phyloP scores from a whole-genome alignment of 192 early-diverging fungal species.

The Podila horticola region DNA sequence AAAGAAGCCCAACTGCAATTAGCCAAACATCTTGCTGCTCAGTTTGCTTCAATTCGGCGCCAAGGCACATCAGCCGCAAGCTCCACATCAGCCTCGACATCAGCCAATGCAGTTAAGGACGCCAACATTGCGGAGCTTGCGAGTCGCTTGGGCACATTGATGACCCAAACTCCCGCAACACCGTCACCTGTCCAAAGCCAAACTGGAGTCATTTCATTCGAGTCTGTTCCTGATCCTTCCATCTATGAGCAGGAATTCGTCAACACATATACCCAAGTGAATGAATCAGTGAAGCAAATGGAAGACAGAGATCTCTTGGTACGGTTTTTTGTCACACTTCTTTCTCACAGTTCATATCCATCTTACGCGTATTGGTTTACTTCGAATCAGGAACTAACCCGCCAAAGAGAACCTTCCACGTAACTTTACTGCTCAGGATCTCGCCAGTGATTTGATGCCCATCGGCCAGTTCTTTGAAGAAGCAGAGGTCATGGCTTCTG shows the following conservation, averaged over 20 bases:
- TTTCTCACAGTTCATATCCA: background rate
- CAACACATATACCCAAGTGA: conserved; percentile 5
- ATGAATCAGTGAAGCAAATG: conserved; percentile 23
- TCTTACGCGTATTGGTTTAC: background rate
- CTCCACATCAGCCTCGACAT: background rate
- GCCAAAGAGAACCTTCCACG: background rate
- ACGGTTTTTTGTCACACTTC: background rate
- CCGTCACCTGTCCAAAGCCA: background rate
- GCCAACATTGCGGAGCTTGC: conserved; percentile 11
- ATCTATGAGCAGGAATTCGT: conserved; percentile 35
- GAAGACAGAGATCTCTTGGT: conserved; percentile 49
- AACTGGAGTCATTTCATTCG: background rate
- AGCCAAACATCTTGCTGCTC: background rate
- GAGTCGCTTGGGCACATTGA: conserved; percentile 7
- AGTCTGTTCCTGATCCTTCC: conserved; percentile 25
- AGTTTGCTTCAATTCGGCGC: background rate
- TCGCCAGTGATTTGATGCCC: conserved; percentile 54
- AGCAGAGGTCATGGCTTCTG: conserved; percentile 39
- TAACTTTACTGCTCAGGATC: conserved; percentile 37
- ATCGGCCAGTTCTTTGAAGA: conserved; percentile 54
- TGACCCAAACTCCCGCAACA: background rate
- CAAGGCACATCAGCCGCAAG: background rate
- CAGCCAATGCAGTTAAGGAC: background rate
- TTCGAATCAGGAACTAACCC: background rate
- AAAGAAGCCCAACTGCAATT: background rate